Evolutionary conservation across 768 basidiomycete species (phyloP).

Genomic region (Rossbeevera mucosa): DNA sequence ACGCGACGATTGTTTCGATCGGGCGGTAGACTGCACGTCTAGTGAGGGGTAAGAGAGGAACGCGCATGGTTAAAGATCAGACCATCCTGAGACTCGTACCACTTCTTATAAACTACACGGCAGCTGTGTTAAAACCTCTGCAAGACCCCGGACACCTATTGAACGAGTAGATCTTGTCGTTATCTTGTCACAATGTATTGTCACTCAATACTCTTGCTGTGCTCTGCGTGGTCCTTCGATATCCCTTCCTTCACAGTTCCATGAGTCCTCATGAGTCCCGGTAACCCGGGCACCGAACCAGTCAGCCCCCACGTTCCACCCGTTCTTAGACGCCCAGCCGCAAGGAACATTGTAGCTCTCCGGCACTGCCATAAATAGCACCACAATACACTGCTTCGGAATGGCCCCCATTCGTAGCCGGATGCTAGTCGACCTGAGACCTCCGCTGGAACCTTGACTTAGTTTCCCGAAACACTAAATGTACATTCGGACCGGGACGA

Average conservation of each 20-base stretch:
- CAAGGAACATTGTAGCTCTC: background rate
- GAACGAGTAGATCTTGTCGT: background rate
- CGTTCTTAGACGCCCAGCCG: background rate
- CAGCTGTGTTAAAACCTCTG: background rate
- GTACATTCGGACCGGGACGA: background rate
- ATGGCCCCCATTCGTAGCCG: constrained; percentile 1
- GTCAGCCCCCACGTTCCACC: background rate
- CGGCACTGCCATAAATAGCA: background rate
- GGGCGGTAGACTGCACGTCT: constrained; percentile 70
- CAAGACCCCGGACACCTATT: constrained; percentile 25
- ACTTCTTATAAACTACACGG: constrained; percentile 4
- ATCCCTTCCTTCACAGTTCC: background rate
- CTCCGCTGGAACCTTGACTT: background rate
- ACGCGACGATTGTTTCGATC: constrained; percentile 87
- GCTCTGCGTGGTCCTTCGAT: background rate
- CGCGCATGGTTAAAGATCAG: constrained; percentile 41
- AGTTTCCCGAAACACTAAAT: no score
- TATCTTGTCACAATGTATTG: background rate
- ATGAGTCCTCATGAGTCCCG: no score
- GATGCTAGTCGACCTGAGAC: background rate
- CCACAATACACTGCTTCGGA: background rate
- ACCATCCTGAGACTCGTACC: constrained; percentile 21
- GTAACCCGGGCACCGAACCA: background rate
- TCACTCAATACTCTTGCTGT: no score
- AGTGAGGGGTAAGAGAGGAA: constrained; percentile 62